Evolutionary conservation across 1,139 yeast genomes (phyloP), one percentile per base, ranked within the genome.

Genomic region (Yamadazyma oceani): DNA sequence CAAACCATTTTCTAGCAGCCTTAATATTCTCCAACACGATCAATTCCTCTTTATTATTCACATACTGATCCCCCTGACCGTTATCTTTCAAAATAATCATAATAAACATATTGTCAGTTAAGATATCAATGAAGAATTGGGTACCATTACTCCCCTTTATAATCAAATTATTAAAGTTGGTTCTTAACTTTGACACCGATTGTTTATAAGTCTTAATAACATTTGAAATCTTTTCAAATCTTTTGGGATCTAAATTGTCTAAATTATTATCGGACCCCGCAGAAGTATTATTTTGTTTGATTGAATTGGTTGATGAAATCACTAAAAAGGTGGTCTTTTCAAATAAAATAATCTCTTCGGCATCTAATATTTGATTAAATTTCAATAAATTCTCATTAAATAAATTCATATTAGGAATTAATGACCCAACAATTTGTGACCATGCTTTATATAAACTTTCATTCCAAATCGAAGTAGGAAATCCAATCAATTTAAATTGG

Each of bases 381-480:
- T 82, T 83, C 36, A 82, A 66, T 45, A 92, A 66, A 55, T 87
- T 86, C 43, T 78, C 78, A 59, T 90, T 92, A 57, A 89, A 86
- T 13, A 80, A 64, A 35, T 80, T 75, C 79, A 92, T 90, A 57
- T 94, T 92, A 8, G 98, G 97, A 43, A 92, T 90, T 49, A 92
- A 72, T 2, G 97, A 85, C 56, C 97, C 89, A 26, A 92, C 97
- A 44, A 92, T 92, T 39, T 84, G 86, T 3, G 96, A 86, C 99
- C 99, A 92, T 0, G 98, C 98, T 60, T 85, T 87, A 62, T 90
- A 92, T 45, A 92, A 71, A 54, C 95, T 82, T 60, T 92, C 98
- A 62, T 92, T 97, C 98, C 98, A 92, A 42, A 92, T 92, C 3
- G 96, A 86, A 0, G 98, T 92, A 5, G 97, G 92, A 57, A 89